phyloP scores from a whole-genome alignment of 2,329 filamentous ascomycete genomes.

The Paecilomyces sp. region DNA sequence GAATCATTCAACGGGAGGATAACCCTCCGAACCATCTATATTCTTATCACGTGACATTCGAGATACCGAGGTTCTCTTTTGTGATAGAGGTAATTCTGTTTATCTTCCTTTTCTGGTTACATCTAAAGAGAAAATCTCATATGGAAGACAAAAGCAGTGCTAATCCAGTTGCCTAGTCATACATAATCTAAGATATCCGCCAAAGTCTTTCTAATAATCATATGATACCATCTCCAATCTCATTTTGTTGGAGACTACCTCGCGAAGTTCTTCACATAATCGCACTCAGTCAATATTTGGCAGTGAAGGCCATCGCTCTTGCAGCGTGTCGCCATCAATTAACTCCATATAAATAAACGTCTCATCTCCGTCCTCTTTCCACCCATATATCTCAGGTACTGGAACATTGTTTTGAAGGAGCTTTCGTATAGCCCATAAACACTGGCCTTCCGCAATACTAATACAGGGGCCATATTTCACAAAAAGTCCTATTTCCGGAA shows the following conservation, averaged over 20 bases:
- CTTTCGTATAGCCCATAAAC: constrained; percentile 15
- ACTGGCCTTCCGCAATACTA: constrained; percentile 14
- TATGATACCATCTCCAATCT: no score
- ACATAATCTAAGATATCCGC: no score
- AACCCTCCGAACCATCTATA: no score
- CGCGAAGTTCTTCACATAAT: constrained; percentile 7
- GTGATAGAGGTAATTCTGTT: no score
- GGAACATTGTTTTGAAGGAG: constrained; percentile 16
- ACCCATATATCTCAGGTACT: constrained; percentile 32
- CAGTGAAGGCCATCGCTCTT: constrained; percentile 16
- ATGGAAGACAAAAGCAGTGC: no score
- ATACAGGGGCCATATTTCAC: constrained; percentile 18
- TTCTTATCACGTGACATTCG: no score
- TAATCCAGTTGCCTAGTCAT: no score
- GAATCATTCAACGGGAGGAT: no score
- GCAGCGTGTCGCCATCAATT: constrained; percentile 18
- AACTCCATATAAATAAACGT: constrained; percentile 28
- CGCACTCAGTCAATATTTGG: neutral
- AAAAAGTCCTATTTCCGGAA: constrained; percentile 12
- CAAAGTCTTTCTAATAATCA: no score
- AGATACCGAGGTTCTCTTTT: no score
- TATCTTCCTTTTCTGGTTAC: no score
- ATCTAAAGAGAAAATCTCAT: no score
- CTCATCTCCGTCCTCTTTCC: constrained; percentile 15
- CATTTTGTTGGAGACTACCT: neutral